Conservation (phyloP, 2,329 filamentous ascomycete species). For the Trichoderma citrinoviride region DNA sequence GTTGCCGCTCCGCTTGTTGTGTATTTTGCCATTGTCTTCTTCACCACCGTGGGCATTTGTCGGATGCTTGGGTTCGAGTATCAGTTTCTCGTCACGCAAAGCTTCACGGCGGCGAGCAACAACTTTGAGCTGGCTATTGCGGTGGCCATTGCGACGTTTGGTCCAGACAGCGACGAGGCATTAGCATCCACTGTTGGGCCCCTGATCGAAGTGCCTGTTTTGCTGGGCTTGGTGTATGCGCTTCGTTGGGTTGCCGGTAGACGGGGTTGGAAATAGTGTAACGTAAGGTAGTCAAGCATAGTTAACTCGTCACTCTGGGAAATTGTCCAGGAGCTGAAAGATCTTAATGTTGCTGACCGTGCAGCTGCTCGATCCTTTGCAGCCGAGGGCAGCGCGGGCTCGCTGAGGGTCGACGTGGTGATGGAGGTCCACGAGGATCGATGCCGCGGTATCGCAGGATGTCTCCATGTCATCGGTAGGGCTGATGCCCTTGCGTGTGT, state of each 20-base stretch:
- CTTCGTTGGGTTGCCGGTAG: constrained; percentile 58
- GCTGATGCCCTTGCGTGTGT: neutral
- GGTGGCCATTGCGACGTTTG: constrained; percentile 79
- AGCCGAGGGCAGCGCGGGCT: constrained; percentile 20
- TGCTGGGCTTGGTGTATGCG: constrained; percentile 74
- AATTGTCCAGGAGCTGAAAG: constrained; percentile 21
- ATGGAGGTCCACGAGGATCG: constrained; percentile 20
- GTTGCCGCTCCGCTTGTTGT: constrained; percentile 78
- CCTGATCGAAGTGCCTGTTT: constrained; percentile 80
- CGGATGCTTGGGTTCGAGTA: constrained; percentile 72
- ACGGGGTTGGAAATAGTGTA: constrained; percentile 50
- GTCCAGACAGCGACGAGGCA: constrained; percentile 73
- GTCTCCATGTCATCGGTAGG: neutral
- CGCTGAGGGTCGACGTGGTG: constrained; percentile 7
- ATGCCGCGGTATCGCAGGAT: constrained; percentile 20
- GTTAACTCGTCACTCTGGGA: neutral
- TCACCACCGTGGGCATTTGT: constrained; percentile 60
- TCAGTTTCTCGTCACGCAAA: constrained; percentile 68
- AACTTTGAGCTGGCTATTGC: constrained; percentile 93
- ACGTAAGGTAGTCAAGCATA: neutral
- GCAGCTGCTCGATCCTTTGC: constrained; percentile 11
- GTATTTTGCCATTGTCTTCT: constrained; percentile 77
- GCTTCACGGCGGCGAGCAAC: constrained; percentile 86
- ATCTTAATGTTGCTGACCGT: constrained; percentile 21
- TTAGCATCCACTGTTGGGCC: constrained; percentile 81